phyloP scores from a whole-genome alignment of 1,284 basidiomycete species.

The Apiotrichum domesticum region DNA sequence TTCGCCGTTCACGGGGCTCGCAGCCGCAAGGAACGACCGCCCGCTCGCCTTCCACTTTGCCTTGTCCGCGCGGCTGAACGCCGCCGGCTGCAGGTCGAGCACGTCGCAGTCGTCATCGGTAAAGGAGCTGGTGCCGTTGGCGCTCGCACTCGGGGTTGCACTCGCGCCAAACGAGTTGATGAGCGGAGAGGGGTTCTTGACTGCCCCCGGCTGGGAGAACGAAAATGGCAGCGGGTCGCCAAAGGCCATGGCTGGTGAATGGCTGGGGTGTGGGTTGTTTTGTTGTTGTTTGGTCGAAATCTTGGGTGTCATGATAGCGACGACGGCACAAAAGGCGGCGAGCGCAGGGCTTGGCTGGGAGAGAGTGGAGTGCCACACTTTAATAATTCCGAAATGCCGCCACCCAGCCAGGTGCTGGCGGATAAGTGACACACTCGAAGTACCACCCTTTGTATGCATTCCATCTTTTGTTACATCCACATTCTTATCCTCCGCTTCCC shows the following conservation, averaged over 20 bases:
- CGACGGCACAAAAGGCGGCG: neutral
- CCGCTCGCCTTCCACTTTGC: slow-evolving; percentile 35
- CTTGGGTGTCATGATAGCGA: neutral
- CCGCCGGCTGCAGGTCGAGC: slow-evolving; percentile 28
- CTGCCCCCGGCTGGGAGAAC: slow-evolving; percentile 5
- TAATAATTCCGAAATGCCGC: neutral
- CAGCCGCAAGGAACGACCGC: slow-evolving; percentile 22
- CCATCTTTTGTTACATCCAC: neutral
- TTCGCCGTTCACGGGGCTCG: slow-evolving; percentile 35
- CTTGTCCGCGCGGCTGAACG: slow-evolving; percentile 24
- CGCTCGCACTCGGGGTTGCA: neutral
- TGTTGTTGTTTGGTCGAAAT: neutral
- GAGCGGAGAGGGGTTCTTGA: slow-evolving; percentile 16
- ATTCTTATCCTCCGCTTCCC: neutral
- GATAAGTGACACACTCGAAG: no score
- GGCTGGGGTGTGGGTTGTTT: no score
- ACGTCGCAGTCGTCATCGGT: slow-evolving; percentile 1
- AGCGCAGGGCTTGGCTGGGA: neutral
- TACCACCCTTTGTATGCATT: no score
- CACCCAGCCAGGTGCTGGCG: no score
- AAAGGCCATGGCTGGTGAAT: neutral
- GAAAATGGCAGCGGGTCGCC: slow-evolving; percentile 6
- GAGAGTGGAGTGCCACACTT: neutral
- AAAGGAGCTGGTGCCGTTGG: slow-evolving; percentile 2
- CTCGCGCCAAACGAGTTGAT: slow-evolving; percentile 13